phyloP scores from a whole-genome alignment of 495 filamentous ascomycete species.

The Hypoxylon subgilvum region DNA sequence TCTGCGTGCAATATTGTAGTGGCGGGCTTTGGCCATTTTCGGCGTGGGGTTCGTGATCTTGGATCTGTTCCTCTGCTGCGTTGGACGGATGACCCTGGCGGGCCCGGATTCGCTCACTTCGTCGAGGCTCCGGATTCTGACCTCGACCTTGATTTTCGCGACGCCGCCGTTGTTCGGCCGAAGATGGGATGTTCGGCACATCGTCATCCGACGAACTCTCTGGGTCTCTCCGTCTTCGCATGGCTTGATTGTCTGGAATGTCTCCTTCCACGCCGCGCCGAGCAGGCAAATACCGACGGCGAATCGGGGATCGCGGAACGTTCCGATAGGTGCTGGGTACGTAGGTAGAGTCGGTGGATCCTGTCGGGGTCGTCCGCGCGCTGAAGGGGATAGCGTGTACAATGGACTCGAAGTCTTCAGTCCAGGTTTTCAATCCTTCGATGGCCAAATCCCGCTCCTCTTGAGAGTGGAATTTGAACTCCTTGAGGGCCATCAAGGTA shows the following conservation, averaged over 20 bases:
- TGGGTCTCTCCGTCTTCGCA: not conserved
- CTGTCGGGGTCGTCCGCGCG: constrained; percentile 3
- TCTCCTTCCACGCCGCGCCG: not conserved
- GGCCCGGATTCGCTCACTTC: too few relatives aligned
- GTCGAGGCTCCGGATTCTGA: too few relatives aligned
- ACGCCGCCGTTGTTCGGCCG: too few relatives aligned
- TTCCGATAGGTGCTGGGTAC: constrained; percentile 10
- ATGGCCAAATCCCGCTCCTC: constrained; percentile 17
- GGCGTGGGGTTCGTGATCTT: not conserved
- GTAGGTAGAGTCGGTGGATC: constrained; percentile 11
- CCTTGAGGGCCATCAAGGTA: constrained; percentile 38
- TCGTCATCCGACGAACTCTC: not conserved
- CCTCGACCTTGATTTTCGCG: too few relatives aligned
- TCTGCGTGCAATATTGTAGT: constrained; percentile 52
- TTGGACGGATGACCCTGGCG: not conserved
- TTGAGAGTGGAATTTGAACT: constrained; percentile 7
- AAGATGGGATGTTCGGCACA: too few relatives aligned
- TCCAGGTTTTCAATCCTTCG: constrained; percentile 3
- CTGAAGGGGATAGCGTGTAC: constrained; percentile 9
- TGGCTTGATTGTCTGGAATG: not conserved
- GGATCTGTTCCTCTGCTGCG: not conserved
- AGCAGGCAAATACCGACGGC: not conserved
- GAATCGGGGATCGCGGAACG: constrained; percentile 6
- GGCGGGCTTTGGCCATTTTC: not conserved
- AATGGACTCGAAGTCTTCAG: constrained; percentile 10